These are phyloP conservation scores for Coniochaeta sp. DNA, from an alignment of 2,329 filamentous ascomycete genomes.

Conservation along the genomic window DNA sequence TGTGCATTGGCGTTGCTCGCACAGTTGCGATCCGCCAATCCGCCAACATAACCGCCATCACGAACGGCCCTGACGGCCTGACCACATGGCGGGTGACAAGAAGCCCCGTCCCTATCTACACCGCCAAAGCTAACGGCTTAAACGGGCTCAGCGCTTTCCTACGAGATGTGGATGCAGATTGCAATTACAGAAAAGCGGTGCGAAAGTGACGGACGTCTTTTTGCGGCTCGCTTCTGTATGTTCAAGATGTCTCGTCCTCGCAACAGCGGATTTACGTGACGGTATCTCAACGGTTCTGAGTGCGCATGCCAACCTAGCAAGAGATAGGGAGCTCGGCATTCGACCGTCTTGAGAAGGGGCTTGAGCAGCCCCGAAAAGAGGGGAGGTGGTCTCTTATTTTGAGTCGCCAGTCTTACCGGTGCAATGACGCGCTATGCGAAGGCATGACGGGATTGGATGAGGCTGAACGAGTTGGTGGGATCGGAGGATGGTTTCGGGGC, in stretches of 20 bases:
- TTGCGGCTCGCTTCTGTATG: background rate
- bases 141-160: no score
- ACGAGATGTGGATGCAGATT: background rate
- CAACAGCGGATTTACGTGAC: background rate
- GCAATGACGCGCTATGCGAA: background rate
- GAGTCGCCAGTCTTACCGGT: background rate
- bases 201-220: background rate
- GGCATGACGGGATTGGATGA: conserved; percentile 3
- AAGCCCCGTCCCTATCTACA: background rate
- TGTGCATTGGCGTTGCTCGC: background rate
- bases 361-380: background rate
- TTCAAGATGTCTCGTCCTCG: no score
- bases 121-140: background rate
- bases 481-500: background rate
- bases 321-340: background rate
- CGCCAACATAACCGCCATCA: background rate
- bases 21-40: background rate
- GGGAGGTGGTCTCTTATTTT: background rate
- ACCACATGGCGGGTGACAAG: background rate
- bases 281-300: background rate
- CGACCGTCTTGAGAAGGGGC: background rate
- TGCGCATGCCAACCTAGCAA: no score
- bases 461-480: background rate
- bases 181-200: background rate
- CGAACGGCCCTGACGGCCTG: background rate